Conservation (phyloP, 2,329 filamentous ascomycete species). For the Neonectria ditissima region DNA sequence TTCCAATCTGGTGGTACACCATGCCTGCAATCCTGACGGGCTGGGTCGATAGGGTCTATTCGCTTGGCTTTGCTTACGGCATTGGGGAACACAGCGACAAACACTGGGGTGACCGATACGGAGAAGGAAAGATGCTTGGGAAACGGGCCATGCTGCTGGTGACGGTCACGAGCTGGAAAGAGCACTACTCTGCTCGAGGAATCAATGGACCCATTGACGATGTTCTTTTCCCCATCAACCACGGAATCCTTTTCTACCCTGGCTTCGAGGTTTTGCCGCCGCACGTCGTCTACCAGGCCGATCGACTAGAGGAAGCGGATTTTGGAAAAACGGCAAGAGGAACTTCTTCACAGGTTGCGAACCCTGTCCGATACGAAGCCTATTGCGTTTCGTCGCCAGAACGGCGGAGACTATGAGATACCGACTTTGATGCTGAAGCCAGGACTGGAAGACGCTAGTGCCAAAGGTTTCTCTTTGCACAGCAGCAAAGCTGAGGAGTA, state of each 20-base stretch:
- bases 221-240: constrained; percentile 26
- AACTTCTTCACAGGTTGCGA: constrained; percentile 20
- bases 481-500: not conserved
- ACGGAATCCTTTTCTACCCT: constrained; percentile 27
- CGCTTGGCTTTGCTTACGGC: constrained; percentile 28
- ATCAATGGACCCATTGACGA: constrained; percentile 26
- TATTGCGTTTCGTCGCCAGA: constrained; percentile 24
- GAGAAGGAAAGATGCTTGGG: constrained; percentile 17
- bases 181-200: constrained; percentile 28
- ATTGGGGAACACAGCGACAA: constrained; percentile 17
- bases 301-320: constrained; percentile 1
- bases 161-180: constrained; percentile 4
- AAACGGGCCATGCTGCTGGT: constrained; percentile 26
- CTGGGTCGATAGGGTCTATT: constrained; percentile 27
- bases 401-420: constrained; percentile 31
- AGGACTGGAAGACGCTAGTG: constrained; percentile 5
- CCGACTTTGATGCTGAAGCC: constrained; percentile 17
- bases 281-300: constrained; percentile 19
- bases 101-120: constrained; percentile 31
- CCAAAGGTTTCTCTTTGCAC: constrained; percentile 19
- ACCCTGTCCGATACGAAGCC: constrained; percentile 11
- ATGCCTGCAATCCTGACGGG: constrained; percentile 32
- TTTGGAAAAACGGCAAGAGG: constrained; percentile 9
- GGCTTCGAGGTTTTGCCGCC: constrained; percentile 27
- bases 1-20: constrained; percentile 31